phyloP scores from a whole-genome alignment of 2,329 filamentous ascomycete genomes.

The Apiospora arundinis region DNA sequence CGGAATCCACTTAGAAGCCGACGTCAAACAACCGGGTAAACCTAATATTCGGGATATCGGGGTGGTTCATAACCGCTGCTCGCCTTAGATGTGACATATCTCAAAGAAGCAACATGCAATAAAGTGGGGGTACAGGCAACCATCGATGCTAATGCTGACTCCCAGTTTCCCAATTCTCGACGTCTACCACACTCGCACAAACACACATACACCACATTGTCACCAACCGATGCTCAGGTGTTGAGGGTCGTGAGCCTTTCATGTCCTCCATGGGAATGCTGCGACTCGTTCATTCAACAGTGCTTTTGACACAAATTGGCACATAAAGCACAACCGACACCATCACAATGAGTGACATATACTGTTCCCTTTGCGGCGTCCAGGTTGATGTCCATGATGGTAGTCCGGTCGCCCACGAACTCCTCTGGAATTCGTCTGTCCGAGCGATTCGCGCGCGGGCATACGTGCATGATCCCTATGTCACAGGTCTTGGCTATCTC shows the following conservation, averaged over 20 bases:
- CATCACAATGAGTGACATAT: constrained; percentile 18
- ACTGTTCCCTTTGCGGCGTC: constrained; percentile 30
- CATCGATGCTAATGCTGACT: background rate
- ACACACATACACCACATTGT: background rate
- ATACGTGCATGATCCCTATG: constrained; percentile 24
- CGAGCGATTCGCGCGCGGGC: constrained; percentile 26
- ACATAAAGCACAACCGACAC: background rate
- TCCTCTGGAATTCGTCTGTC: constrained; percentile 30
- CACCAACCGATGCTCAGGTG: background rate
- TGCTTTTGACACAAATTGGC: background rate
- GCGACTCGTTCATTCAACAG: background rate
- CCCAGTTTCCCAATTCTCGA: background rate
- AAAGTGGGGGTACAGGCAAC: background rate
- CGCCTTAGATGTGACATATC: background rate
- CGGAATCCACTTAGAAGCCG: background rate
- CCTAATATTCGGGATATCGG: background rate
- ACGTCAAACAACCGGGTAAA: background rate
- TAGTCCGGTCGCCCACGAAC: constrained; percentile 20
- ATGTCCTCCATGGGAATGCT: background rate
- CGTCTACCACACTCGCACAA: background rate
- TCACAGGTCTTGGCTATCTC: constrained; percentile 32
- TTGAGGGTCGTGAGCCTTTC: background rate
- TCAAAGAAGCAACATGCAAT: background rate
- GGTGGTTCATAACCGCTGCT: background rate
- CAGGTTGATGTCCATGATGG: constrained; percentile 27